Conservation (phyloP, 768 basidiomycete genomes). For the Russula olivacea region DNA sequence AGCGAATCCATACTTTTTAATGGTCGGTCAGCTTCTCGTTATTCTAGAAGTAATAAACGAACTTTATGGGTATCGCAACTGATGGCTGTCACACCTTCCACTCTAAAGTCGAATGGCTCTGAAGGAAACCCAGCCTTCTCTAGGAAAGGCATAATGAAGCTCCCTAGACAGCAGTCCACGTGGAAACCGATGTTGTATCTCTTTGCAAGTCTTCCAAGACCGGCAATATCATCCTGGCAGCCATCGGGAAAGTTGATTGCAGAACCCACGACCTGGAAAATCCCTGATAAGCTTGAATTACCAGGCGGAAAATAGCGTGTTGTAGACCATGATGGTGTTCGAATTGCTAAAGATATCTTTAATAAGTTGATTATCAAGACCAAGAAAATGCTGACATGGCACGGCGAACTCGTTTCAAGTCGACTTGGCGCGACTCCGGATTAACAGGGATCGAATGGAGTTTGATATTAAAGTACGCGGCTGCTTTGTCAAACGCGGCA, state of each 20-base stretch:
- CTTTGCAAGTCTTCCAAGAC: slow-evolving; percentile 67
- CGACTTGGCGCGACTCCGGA: slow-evolving; percentile 64
- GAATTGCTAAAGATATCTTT: slow-evolving; percentile 50
- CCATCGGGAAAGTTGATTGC: slow-evolving; percentile 83
- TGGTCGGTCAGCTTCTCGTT: slow-evolving; percentile 17
- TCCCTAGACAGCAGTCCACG: slow-evolving; percentile 92
- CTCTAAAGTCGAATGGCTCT: slow-evolving; percentile 81
- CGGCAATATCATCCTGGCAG: slow-evolving; percentile 79
- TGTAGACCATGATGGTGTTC: slow-evolving; percentile 78
- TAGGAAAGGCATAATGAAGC: slow-evolving; percentile 91
- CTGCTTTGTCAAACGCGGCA: slow-evolving; percentile 93
- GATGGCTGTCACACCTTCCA: slow-evolving; percentile 87
- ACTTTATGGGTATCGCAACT: slow-evolving; percentile 97
- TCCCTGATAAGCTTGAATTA: slow-evolving; percentile 5
- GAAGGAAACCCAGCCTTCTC: slow-evolving; percentile 68
- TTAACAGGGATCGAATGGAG: slow-evolving; percentile 83
- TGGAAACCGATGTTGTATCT: slow-evolving; percentile 78
- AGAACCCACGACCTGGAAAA: slow-evolving; percentile 70
- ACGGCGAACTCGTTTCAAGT: slow-evolving; percentile 68
- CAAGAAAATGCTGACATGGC: slow-evolving; percentile 64
- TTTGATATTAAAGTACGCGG: slow-evolving; percentile 84
- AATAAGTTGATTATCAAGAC: slow-evolving; percentile 6
- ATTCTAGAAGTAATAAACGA: neutral
- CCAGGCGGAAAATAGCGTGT: neutral
- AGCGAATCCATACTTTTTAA: slow-evolving; percentile 77